Base-by-base conservation (phyloP, 331 rosid genomes). In the Erythrophleum ivorense region DNA sequence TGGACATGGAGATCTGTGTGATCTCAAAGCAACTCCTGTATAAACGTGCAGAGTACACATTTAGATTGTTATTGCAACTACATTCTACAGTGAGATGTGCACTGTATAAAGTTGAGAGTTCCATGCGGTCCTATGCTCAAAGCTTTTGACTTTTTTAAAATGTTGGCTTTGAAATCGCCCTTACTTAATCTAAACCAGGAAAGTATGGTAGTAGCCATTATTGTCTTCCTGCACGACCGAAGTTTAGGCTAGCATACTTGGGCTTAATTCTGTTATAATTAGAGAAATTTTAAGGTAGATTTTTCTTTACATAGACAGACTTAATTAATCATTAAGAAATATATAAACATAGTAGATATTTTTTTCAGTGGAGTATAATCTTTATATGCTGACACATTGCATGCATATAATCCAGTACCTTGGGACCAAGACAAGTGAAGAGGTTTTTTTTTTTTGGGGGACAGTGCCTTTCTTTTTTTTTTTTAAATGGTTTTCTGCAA, bases 21-120 rank as follows among this genome's bases (percentile, higher is more conserved):
- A 75, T 80, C 84, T 78, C 72, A 77, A 65, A 78, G 80, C 79
- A 73, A 83, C 57, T 81, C 76, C 40, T 59, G 64, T 71, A 58
- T 11, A 55, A 78, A 80, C 65, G 60, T 73, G 74, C 55, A 40
- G 81, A 77, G 75, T 59, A 77, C 65, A 40, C 86, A 76, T 85
- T 69, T 49, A 53, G 80, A 79, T 83, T 50, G 12, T 77, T 52
- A 71, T 62, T 79, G 81, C 83, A 81, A 81, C 45, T 82, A 79
- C 81, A 33, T 46, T 79, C 57, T 82, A 79, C 79, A 21, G 46
- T 85, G 65, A 77, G 77, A 77, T 75, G 62, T 68, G 57, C 82
- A 73, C 72, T 77, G 67, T 59, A 73, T 62, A 63, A 70, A 71
- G 57, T 70, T 79, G 83, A 76, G 81, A 78, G 15, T 24, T 62